Evolutionary conservation across 345 rosid genomes (phyloP), one percentile per base, ranked within the genome.

Genomic region (Anacardium occidentale): DNA sequence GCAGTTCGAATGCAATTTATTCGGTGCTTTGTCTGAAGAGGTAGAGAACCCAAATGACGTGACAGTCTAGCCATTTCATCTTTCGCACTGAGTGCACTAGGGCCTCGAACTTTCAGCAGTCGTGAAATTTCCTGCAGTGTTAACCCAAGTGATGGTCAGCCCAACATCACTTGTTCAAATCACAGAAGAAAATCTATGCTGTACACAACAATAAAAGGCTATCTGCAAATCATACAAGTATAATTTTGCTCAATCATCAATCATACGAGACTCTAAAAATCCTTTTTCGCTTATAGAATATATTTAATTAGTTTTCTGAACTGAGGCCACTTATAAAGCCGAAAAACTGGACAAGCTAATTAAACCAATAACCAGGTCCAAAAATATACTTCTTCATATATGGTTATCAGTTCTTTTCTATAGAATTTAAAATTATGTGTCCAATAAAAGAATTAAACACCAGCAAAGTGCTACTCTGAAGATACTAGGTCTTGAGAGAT

Each of bases 11-110:
- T 90, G 85, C 98, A 95, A 78, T 91, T 92, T 82, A 95, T 92
- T 17, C 99, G 82, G 82, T 95, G 99, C 81, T 92, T 92, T 67
- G 97, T 97, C 47, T 86, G 90, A 74, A 95, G 88, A 37, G 98
- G 96, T 62, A 92, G 80, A 57, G 99, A 95, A 66, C 91, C 91
- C 62, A 95, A 81, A 81, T 92, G 99, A 59, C 98, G 88, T 11
- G 99, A 87, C 37, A 95, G 84, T 78, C 99, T 88, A 3, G 94
- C 99, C 96, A 95, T 92, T 90, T 95, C 99, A 63, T 89, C 98
- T 79, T 92, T 95, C 68, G 99, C 99, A 29, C 99, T 90, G 32
- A 95, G 74, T 15, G 98, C 94, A 65, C 90, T 92, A 7, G 98
- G 89, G 12, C 98, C 98, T 69, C 88, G 99, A 29, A 92, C 98